Evolutionary conservation across 1,139 yeast species (phyloP).

Genomic region (Hansenula lynferdii): DNA sequence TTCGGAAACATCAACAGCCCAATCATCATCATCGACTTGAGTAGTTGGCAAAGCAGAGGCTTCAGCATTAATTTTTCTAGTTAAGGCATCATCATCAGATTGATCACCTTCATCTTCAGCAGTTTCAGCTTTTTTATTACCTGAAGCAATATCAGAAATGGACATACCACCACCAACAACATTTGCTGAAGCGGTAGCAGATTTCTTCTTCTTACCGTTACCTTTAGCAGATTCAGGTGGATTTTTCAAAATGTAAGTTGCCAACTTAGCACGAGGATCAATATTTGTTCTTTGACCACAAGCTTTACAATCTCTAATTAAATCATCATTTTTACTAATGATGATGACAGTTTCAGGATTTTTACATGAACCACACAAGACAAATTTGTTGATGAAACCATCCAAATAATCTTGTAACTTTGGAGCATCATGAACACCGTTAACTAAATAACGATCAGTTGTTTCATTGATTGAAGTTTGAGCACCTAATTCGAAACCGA

Average conservation of each 20-base stretch:
- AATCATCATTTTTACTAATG: slow-evolving; percentile 68
- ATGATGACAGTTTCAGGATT: slow-evolving; percentile 96
- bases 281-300: slow-evolving; percentile 89
- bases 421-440: slow-evolving; percentile 90
- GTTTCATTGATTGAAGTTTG: slow-evolving; percentile 80
- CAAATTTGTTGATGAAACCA: slow-evolving; percentile 90
- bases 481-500: slow-evolving; percentile 97
- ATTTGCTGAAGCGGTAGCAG: slow-evolving; percentile 89
- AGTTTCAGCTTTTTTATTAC: slow-evolving; percentile 25
- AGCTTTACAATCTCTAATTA: slow-evolving; percentile 95
- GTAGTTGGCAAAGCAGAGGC: slow-evolving; percentile 60
- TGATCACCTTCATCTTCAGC: slow-evolving; percentile 31
- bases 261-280: slow-evolving; percentile 84
- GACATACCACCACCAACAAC: slow-evolving; percentile 87
- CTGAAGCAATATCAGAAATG: slow-evolving; percentile 64
- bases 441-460: slow-evolving; percentile 84
- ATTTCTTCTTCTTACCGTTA: slow-evolving; percentile 57
- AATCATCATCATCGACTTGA: slow-evolving; percentile 80
- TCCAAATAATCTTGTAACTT: slow-evolving; percentile 93
- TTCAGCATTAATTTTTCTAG: slow-evolving; percentile 79
- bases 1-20: slow-evolving; percentile 98
- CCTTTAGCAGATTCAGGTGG: slow-evolving; percentile 68
- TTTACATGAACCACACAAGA: slow-evolving; percentile 90
- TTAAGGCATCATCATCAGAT: slow-evolving; percentile 72
- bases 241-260: slow-evolving; percentile 84